Conservation (phyloP, 2,329 filamentous ascomycete genomes). For the Xylaria sp. region DNA sequence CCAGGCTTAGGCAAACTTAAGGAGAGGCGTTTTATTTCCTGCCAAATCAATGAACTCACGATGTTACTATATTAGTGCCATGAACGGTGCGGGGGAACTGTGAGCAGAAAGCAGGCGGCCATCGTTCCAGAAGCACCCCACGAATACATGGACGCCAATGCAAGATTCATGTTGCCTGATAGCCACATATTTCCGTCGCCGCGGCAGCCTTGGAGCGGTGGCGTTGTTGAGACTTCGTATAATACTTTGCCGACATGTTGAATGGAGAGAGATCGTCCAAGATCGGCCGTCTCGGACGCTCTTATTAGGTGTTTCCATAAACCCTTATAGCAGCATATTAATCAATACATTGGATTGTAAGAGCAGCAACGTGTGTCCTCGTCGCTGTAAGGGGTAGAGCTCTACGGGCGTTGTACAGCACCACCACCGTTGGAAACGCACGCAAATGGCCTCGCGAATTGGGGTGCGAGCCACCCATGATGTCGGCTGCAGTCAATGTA, state of each 20-base stretch:
- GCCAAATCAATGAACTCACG: slow-evolving; percentile 5
- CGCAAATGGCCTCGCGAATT: slow-evolving; percentile 5
- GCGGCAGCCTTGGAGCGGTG: slow-evolving; percentile 15
- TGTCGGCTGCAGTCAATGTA: slow-evolving; percentile 1
- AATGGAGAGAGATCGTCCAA: slow-evolving; percentile 1
- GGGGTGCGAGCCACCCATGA: slow-evolving; percentile 7
- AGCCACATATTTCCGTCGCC: slow-evolving; percentile 3
- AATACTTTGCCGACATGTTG: neutral
- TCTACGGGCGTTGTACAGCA: neutral
- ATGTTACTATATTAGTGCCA: slow-evolving; percentile 19
- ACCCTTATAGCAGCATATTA: neutral
- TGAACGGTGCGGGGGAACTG: slow-evolving; percentile 19
- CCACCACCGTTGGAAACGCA: neutral
- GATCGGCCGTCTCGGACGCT: slow-evolving; percentile 6
- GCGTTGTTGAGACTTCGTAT: slow-evolving; percentile 7
- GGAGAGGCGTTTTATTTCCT: slow-evolving; percentile 10
- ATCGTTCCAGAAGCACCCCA: slow-evolving; percentile 17
- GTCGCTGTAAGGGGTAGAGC: neutral
- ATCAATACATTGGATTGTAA: neutral
- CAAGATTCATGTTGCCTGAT: neutral
- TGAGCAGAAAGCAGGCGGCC: neutral
- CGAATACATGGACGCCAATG: slow-evolving; percentile 2
- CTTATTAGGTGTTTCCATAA: neutral
- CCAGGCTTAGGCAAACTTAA: slow-evolving; percentile 16
- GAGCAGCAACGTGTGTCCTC: neutral